Evolutionary conservation across 352 stramenopile species (phyloP), one percentile per base, ranked within the genome.

Genomic region (Pythium aristosporum): DNA sequence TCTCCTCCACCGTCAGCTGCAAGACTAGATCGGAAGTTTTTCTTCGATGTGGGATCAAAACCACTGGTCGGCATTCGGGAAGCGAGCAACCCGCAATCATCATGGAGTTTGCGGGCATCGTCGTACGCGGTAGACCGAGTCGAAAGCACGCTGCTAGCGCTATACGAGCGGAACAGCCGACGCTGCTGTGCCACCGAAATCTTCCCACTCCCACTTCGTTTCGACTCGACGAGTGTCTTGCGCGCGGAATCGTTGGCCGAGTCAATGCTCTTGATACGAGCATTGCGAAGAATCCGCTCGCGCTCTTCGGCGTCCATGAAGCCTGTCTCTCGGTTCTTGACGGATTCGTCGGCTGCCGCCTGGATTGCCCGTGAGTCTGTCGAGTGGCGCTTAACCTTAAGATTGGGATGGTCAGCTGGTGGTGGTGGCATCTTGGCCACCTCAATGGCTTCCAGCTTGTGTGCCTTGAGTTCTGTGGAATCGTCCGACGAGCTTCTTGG

Each of bases 331-430:
- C 72, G 47, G 65, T 73, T 12, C 2, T 56, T 75, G 77, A 20
- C 28, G 9, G 64, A 44, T 61, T 89, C 71, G n/a, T 85, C 76
- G 12, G 80, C 80, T 25, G 77, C 78, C 13, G 79, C 75, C 39
- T 84, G 72, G 46, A 92, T 90, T 8, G 79, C 70, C 4, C 76
- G 74, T 6, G 81, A 79, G 59, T 92, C 84, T 0, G 84, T 92
- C 3, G 76, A 80, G 59, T 83, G 76, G 3, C 84, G 81, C 68
- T 91, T 91, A 59, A 92, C 80, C 44, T 68, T 67, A 8, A 42
- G 25, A 36, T n/a, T n/a, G 7, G 34, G 34, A 39, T 39, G 34
- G 34, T 46, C 42, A 4, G 46, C 5, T 21, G 50, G 16, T 55
- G 51, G 50, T 16, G 23, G 36, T 6, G 56, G 44, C 20, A 49